Evolutionary conservation across 495 filamentous ascomycete species (phyloP).

Genomic region (Penicillium goetzii): DNA sequence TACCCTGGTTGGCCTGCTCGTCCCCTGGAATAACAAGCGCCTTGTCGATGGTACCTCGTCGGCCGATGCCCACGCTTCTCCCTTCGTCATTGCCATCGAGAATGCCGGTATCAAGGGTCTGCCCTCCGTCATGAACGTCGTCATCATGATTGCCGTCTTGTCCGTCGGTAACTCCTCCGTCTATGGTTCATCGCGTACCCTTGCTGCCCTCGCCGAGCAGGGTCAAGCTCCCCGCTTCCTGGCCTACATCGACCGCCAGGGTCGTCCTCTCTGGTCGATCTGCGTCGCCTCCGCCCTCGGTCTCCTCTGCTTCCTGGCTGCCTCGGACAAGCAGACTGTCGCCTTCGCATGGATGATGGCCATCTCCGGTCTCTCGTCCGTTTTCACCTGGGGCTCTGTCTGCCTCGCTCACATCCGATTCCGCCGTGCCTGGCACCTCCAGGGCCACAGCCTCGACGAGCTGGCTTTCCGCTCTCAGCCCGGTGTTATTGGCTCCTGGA

Average conservation of each 20-base stretch:
- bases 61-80: constrained; percentile 74
- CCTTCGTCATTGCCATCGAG: constrained; percentile 87
- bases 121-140: constrained; percentile 84
- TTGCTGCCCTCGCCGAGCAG: constrained; percentile 85
- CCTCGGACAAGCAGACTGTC: constrained; percentile 60
- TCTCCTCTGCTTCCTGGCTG: constrained; percentile 78
- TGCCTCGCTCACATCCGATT: constrained; percentile 92
- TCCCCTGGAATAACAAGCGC: constrained; percentile 65
- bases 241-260: constrained; percentile 81
- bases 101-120: constrained; percentile 76
- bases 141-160: constrained; percentile 85
- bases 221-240: constrained; percentile 77
- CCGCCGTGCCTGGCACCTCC: constrained; percentile 72
- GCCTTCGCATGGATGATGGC: constrained; percentile 90
- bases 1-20: constrained; percentile 71
- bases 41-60: constrained; percentile 60
- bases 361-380: constrained; percentile 81
- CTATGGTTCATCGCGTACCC: constrained; percentile 84
- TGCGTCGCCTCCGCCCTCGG: constrained; percentile 68
- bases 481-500: constrained; percentile 80
- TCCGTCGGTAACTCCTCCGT: constrained; percentile 87
- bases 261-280: constrained; percentile 79
- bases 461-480: constrained; percentile 80
- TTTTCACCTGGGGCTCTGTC: constrained; percentile 94
- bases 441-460: constrained; percentile 72